phyloP scores from a whole-genome alignment of 495 filamentous ascomycete genomes.

The Pseudevernia furfuracea region DNA sequence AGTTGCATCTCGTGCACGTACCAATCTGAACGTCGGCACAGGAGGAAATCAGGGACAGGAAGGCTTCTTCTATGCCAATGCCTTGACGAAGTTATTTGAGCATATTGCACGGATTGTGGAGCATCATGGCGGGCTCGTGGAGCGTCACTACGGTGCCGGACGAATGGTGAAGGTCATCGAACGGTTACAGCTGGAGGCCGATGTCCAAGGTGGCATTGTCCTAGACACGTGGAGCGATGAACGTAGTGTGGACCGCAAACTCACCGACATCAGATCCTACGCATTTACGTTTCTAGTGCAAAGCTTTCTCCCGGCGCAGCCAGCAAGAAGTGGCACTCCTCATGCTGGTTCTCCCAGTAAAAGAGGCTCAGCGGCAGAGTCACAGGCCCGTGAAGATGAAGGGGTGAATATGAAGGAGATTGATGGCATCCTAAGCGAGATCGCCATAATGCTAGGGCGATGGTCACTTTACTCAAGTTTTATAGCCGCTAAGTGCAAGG shows the following conservation, averaged over 20 bases:
- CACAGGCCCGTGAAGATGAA: constrained; percentile 66
- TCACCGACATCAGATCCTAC: constrained; percentile 93
- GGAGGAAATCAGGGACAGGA: constrained; percentile 55
- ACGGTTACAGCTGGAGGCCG: constrained; percentile 83
- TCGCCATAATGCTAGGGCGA: constrained; percentile 79
- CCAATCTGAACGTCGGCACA: constrained; percentile 60
- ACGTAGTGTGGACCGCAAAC: constrained; percentile 66
- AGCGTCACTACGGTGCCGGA: constrained; percentile 82
- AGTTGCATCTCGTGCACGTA: constrained; percentile 72
- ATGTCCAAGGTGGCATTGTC: constrained; percentile 95
- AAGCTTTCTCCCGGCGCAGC: constrained; percentile 72
- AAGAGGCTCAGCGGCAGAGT: constrained; percentile 38
- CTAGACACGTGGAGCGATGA: constrained; percentile 94
- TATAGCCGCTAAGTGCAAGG: constrained; percentile 72
- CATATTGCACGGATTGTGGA: constrained; percentile 96
- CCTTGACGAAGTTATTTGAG: constrained; percentile 86
- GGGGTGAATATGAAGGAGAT: constrained; percentile 93
- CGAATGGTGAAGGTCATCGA: constrained; percentile 97
- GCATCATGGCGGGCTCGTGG: constrained; percentile 78
- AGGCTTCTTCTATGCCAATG: constrained; percentile 86
- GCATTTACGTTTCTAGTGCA: constrained; percentile 95
- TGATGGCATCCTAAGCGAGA: constrained; percentile 76
- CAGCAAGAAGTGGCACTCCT: constrained; percentile 44
- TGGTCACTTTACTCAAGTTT: constrained; percentile 94
- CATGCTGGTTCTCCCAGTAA: constrained; percentile 58